phyloP scores from a whole-genome alignment of 441 rosid genomes.

The Erodium trifolium region DNA sequence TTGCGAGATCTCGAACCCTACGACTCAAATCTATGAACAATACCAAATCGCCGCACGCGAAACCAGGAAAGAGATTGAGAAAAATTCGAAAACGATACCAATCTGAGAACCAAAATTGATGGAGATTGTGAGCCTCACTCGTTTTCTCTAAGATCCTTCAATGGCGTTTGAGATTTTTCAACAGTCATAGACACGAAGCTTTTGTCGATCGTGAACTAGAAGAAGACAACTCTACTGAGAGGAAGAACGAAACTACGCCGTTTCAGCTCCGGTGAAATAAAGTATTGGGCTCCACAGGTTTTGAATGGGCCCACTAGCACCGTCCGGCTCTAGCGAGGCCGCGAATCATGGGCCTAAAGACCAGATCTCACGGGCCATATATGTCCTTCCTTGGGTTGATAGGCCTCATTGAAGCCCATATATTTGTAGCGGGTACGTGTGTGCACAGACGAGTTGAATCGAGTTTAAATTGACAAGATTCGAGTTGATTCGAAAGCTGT shows the following conservation, averaged over 20 bases:
- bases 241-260: neutral
- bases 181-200: neutral
- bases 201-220: neutral
- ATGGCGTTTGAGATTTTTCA: slow-evolving; percentile 6
- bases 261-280: neutral
- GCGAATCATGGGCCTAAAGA: too few species aligned
- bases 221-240: neutral
- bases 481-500: too few species aligned
- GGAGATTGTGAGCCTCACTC: neutral
- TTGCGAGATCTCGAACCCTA: slow-evolving; percentile 13
- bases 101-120: neutral
- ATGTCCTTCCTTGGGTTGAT: too few species aligned
- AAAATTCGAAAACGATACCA: neutral
- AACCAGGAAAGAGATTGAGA: slow-evolving; percentile 1
- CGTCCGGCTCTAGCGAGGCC: too few species aligned
- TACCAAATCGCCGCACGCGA: neutral
- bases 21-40: slow-evolving; percentile 5
- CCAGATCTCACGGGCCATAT: neutral
- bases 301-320: neutral
- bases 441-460: neutral
- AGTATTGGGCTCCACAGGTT: neutral
- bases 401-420: neutral
- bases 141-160: neutral
- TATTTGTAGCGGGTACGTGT: neutral
- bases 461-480: too few species aligned